phyloP scores from a whole-genome alignment of 108 stramenopile genomes.

The Skeletonema tropicum region DNA sequence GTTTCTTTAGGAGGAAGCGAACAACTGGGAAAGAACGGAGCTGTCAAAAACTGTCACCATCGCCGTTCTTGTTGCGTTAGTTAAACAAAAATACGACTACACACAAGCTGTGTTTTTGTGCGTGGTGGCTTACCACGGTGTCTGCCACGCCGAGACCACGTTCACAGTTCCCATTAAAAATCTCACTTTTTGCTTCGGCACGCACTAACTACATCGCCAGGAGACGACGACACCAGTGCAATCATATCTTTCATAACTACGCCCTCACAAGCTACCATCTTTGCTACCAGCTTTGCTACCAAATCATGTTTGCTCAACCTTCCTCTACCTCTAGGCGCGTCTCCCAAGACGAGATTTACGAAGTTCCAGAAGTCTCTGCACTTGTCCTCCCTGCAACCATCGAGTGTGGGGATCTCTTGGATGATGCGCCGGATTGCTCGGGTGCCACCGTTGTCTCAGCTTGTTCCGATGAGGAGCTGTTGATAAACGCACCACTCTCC shows the following conservation, averaged over 20 bases:
- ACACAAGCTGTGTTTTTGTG: neutral
- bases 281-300: neutral
- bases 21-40: neutral
- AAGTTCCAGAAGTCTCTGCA: slow-evolving; percentile 5
- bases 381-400: slow-evolving; percentile 17
- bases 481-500: slow-evolving; percentile 1
- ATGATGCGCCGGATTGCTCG: neutral
- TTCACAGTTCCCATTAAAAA: neutral
- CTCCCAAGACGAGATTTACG: neutral
- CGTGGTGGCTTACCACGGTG: neutral
- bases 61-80: too few species aligned
- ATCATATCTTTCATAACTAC: neutral
- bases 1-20: neutral
- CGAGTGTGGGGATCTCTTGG: slow-evolving; percentile 15
- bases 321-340: neutral
- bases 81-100: neutral
- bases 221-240: neutral
- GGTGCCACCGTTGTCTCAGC: slow-evolving; percentile 19
- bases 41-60: too few species aligned
- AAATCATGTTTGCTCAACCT: neutral
- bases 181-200: neutral
- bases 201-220: neutral
- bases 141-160: neutral
- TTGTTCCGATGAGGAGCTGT: slow-evolving; percentile 1
- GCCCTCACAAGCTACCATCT: neutral